phyloP scores from a whole-genome alignment of 306 rosid genomes.

The Alnus glutinosa region DNA sequence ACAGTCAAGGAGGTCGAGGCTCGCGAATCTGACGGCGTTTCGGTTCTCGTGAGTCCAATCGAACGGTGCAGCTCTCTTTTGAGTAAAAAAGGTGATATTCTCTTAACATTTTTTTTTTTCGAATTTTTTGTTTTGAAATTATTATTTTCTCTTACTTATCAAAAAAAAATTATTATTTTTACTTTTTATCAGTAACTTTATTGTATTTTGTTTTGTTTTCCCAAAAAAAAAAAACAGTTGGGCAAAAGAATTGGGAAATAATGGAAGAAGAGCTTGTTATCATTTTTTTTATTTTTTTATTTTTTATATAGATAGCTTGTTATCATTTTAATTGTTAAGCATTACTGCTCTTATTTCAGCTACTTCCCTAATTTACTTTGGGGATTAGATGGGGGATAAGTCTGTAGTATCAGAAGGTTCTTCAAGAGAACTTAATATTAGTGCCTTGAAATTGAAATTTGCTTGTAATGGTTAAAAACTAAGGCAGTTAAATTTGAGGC shows the following conservation, averaged over 20 bases:
- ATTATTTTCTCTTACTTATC: no score
- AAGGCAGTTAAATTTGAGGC: neutral
- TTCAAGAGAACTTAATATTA: neutral
- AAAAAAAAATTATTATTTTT: neutral
- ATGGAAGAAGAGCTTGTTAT: neutral
- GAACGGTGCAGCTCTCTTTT: conserved; percentile 40
- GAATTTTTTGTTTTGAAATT: neutral
- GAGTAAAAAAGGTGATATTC: conserved; percentile 37
- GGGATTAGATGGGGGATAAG: neutral
- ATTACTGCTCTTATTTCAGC: neutral
- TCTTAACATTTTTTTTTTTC: neutral
- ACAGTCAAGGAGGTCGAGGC: conserved; percentile 47
- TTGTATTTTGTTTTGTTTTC: neutral
- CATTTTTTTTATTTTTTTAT: no score
- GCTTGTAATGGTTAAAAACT: neutral
- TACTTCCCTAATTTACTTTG: neutral
- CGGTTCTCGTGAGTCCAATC: conserved; percentile 31
- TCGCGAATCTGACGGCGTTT: conserved; percentile 37
- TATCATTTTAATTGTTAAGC: neutral
- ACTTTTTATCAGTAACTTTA: neutral
- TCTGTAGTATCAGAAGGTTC: neutral
- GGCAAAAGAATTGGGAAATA: neutral
- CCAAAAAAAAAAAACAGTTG: neutral
- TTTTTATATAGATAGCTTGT: no score
- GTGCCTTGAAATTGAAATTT: neutral